phyloP scores from a whole-genome alignment of 176 grass and related monocot genomes.

The Pontederia crassipes region DNA sequence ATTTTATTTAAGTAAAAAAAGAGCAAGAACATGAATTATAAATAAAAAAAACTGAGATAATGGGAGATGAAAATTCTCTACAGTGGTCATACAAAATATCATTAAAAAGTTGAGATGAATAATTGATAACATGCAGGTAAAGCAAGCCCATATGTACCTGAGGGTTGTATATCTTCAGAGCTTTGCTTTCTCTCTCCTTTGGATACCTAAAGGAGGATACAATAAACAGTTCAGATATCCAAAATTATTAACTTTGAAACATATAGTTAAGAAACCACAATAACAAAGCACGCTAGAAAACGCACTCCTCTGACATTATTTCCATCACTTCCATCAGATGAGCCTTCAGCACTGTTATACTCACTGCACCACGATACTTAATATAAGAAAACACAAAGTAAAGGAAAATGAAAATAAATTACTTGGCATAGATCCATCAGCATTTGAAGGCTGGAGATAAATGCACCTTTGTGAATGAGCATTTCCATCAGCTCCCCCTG shows the following conservation, averaged over 20 bases:
- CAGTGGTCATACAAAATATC: too few relatives aligned
- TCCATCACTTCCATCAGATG: slow-evolving; percentile 35
- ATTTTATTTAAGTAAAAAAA: too few relatives aligned
- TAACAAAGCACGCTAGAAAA: slow-evolving; percentile 17
- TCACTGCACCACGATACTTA: slow-evolving; percentile 19
- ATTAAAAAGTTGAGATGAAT: too few relatives aligned
- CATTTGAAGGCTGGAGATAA: neutral
- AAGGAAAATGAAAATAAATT: neutral
- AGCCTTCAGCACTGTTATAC: slow-evolving; percentile 60
- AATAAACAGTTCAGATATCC: too few relatives aligned
- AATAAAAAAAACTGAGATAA: too few relatives aligned
- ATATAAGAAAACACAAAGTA: slow-evolving; percentile 4
- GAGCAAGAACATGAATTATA: too few relatives aligned
- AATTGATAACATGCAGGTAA: neutral
- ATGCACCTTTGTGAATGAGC: slow-evolving; percentile 19
- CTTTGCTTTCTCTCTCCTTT: neutral
- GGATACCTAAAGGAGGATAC: neutral
- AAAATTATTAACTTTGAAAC: too few relatives aligned
- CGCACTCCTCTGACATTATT: slow-evolving; percentile 31
- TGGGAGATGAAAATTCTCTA: too few relatives aligned
- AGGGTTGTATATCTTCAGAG: slow-evolving; percentile 4
- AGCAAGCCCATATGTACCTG: neutral
- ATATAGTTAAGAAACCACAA: neutral
- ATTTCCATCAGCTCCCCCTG: slow-evolving; percentile 4
- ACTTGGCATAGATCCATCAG: neutral